Evolutionary conservation across 2,329 filamentous ascomycete genomes (phyloP).

Genomic region (Monosporascus sp.): DNA sequence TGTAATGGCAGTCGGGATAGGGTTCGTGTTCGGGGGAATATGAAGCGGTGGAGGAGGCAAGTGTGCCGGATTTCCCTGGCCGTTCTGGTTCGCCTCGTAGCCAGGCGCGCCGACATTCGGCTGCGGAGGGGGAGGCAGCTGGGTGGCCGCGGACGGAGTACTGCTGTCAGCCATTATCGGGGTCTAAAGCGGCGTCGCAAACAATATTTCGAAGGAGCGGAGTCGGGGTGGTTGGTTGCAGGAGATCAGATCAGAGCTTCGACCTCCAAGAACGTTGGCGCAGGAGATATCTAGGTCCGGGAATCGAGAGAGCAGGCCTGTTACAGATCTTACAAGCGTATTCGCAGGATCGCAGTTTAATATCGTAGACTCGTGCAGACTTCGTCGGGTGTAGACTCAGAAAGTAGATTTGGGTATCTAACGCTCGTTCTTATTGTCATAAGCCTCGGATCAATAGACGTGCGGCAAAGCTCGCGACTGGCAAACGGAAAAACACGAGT

Average conservation of each 20-base stretch:
- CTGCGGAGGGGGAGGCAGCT: constrained; percentile 67
- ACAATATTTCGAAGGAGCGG: background rate
- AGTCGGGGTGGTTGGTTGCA: constrained; percentile 4
- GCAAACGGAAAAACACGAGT: constrained; percentile 10
- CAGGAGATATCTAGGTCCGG: background rate
- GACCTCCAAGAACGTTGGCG: background rate
- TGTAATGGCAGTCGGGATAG: constrained; percentile 86
- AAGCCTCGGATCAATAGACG: background rate
- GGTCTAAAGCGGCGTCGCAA: constrained; percentile 12
- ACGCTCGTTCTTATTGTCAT: background rate
- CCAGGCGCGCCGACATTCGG: constrained; percentile 66
- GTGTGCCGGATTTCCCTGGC: constrained; percentile 64
- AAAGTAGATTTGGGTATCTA: background rate
- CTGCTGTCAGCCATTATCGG: constrained; percentile 73
- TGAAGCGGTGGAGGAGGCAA: constrained; percentile 89
- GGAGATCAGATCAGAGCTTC: constrained; percentile 4
- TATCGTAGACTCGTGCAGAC: background rate
- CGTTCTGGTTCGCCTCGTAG: constrained; percentile 71
- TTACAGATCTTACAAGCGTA: background rate
- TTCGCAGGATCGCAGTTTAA: background rate
- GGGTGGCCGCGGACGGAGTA: constrained; percentile 54
- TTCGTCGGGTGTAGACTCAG: background rate
- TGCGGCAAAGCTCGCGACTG: constrained; percentile 11
- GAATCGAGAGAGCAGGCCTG: background rate
- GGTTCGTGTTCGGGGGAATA: constrained; percentile 94